Percentiles rank a stretch among this genome's conserved stretches.
These are phyloP conservation scores for Trichosporon sp. DNA, from an alignment of 1,284 basidiomycete species.

Conservation along the genomic window DNA sequence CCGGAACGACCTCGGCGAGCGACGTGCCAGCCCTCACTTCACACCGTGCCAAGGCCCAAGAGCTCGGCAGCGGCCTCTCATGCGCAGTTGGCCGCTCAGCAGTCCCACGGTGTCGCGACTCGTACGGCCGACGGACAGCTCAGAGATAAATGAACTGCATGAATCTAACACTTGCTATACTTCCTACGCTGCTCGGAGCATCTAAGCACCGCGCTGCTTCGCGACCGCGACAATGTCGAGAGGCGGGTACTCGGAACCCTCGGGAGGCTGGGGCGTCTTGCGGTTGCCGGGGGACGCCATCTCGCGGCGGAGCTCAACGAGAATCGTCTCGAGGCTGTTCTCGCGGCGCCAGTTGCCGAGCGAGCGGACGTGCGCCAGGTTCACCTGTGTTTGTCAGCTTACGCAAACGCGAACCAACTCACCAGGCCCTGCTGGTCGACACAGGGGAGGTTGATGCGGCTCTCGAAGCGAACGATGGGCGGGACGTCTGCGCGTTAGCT, in stretches of 20 bases:
- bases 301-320: conserved; percentile 90
- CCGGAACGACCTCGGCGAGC: too few species aligned
- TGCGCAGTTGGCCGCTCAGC: background rate
- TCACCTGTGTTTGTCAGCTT: conserved; percentile 54
- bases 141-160: background rate
- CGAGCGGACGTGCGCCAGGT: conserved; percentile 63
- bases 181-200: background rate
- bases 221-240: conserved; percentile 42
- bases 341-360: conserved; percentile 69
- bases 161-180: conserved; percentile 2
- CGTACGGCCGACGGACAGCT: background rate
- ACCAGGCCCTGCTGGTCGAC: conserved; percentile 68
- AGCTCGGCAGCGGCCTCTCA: background rate
- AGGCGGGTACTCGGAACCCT: conserved; percentile 60
- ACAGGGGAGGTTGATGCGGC: conserved; percentile 92
- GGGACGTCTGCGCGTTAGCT: conserved; percentile 35
- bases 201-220: conserved; percentile 32
- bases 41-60: background rate
- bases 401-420: conserved; percentile 12
- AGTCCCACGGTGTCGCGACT: background rate
- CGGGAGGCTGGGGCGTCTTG: conserved; percentile 90
- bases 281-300: conserved; percentile 89
- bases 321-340: conserved; percentile 74
- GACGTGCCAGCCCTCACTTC: too few species aligned
- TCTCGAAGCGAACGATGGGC: conserved; percentile 62